Conservation (phyloP, 2,329 filamentous ascomycete genomes). For the Sporothrix globosa region DNA sequence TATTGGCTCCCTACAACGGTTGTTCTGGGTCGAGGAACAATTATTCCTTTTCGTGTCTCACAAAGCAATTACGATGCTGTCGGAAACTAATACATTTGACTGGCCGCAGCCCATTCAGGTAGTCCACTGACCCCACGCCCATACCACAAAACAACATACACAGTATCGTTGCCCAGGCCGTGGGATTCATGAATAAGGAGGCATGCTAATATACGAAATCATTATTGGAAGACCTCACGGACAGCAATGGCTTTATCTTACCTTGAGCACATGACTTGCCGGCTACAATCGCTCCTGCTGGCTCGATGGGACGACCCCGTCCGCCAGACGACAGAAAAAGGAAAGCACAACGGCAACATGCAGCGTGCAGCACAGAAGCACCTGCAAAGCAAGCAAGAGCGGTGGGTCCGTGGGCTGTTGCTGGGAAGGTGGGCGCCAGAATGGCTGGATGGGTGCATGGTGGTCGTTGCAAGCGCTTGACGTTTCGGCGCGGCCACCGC, state of each 20-base stretch:
- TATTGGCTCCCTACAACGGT: too few species aligned
- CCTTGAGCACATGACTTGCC: not conserved
- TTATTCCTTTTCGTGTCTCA: too few species aligned
- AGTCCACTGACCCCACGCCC: not conserved
- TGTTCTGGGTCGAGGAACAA: too few species aligned
- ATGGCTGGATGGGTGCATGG: not conserved
- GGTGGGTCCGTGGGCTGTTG: conserved; percentile 20
- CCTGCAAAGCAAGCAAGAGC: not conserved
- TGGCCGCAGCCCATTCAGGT: not conserved
- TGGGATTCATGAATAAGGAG: not conserved
- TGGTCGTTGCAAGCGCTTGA: conserved; percentile 8
- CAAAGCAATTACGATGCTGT: too few species aligned
- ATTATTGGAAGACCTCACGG: too few species aligned
- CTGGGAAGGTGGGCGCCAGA: not conserved
- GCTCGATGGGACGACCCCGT: not conserved
- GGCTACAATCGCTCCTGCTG: conserved; percentile 15
- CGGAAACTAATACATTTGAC: too few species aligned
- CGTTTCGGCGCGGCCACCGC: conserved; percentile 11
- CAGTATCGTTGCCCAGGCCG: not conserved
- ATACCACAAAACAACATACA: conserved; percentile 10
- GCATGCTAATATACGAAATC: not conserved
- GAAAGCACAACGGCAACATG: conserved; percentile 10
- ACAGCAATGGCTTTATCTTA: too few species aligned
- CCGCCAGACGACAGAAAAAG: not conserved
- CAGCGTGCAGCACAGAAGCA: not conserved